Evolutionary conservation across 441 rosid species (phyloP).

Genomic region (Pelargonium myrrhifolium): DNA sequence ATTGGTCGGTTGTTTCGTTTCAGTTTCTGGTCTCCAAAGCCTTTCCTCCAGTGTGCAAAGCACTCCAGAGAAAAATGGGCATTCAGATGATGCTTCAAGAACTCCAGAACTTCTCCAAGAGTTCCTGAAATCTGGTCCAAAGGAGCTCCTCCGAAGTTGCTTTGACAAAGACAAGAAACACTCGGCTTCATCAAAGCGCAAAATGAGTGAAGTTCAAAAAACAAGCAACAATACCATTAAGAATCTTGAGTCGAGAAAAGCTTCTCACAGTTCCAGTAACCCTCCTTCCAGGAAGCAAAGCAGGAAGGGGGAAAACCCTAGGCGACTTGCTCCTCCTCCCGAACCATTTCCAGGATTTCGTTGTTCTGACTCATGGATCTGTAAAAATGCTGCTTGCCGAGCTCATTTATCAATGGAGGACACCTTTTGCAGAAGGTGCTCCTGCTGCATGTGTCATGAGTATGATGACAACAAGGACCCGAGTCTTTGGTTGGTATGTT

Average conservation of each 20-base stretch:
- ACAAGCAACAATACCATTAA: conserved; percentile 39
- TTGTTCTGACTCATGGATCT: conserved; percentile 55
- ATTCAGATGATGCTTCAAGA: conserved; percentile 49
- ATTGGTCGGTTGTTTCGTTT: conserved; percentile 7
- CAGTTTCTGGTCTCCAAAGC: conserved; percentile 57
- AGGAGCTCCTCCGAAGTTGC: conserved; percentile 44
- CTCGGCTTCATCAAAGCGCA: conserved; percentile 49
- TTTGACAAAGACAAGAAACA: conserved; percentile 45
- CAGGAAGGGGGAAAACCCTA: conserved; percentile 67
- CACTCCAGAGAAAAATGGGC: conserved; percentile 56
- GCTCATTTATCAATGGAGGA: conserved; percentile 31
- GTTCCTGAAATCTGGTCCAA: conserved; percentile 48
- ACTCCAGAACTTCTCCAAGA: conserved; percentile 57
- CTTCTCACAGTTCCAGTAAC: conserved; percentile 29
- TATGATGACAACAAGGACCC: conserved; percentile 61
- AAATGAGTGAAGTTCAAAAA: conserved; percentile 50
- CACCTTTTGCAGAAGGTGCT: conserved; percentile 48
- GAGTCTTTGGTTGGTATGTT: conserved; percentile 53
- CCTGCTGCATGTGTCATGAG: conserved; percentile 48
- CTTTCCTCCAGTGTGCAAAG: conserved; percentile 62
- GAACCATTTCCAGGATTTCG: conserved; percentile 48
- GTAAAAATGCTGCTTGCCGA: conserved; percentile 46
- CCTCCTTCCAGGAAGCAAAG: conserved; percentile 50
- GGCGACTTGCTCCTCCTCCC: conserved; percentile 31
- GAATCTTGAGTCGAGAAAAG: conserved; percentile 58